Conservation (phyloP, 768 basidiomycete genomes). For the Lyophyllum shimeji region DNA sequence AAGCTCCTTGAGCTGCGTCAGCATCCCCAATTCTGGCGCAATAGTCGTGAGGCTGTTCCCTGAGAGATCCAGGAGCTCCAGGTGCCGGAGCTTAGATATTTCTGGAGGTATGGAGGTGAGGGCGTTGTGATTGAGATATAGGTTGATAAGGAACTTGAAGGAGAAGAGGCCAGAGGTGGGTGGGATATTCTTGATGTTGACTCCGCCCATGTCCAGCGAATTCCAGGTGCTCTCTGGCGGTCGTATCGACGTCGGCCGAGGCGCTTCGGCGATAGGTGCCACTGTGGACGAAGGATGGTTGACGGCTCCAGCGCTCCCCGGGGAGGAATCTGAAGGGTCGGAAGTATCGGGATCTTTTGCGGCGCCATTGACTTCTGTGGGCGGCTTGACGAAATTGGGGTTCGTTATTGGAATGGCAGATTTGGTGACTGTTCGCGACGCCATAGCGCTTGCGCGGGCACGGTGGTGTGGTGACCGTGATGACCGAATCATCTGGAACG, state of each 20-base stretch:
- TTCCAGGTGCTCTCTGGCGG: slow-evolving; percentile 82
- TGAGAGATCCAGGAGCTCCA: slow-evolving; percentile 90
- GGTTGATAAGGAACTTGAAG: slow-evolving; percentile 90
- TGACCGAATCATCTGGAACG: slow-evolving; percentile 71
- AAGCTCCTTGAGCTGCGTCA: slow-evolving; percentile 86
- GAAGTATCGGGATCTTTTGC: slow-evolving; percentile 31
- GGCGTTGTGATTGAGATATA: slow-evolving; percentile 96
- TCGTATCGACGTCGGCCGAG: slow-evolving; percentile 61
- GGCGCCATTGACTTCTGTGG: slow-evolving; percentile 34
- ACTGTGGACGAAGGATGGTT: slow-evolving; percentile 78
- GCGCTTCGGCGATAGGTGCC: slow-evolving; percentile 67
- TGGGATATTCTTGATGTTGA: slow-evolving; percentile 89
- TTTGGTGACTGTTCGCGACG: slow-evolving; percentile 82
- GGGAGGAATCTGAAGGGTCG: slow-evolving; percentile 32
- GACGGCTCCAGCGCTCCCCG: slow-evolving; percentile 25
- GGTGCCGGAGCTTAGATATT: slow-evolving; percentile 79
- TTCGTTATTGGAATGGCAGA: slow-evolving; percentile 91
- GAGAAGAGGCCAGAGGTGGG: slow-evolving; percentile 71
- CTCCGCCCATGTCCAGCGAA: slow-evolving; percentile 94
- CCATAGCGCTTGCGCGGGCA: slow-evolving; percentile 93
- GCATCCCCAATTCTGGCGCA: slow-evolving; percentile 88
- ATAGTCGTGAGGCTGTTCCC: slow-evolving; percentile 78
- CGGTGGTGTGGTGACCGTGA: slow-evolving; percentile 91
- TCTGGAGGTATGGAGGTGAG: slow-evolving; percentile 76
- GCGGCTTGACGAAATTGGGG: slow-evolving; percentile 69